Conservation (phyloP, 2,329 filamentous ascomycete genomes). For the Ophiostoma tasmaniense region DNA sequence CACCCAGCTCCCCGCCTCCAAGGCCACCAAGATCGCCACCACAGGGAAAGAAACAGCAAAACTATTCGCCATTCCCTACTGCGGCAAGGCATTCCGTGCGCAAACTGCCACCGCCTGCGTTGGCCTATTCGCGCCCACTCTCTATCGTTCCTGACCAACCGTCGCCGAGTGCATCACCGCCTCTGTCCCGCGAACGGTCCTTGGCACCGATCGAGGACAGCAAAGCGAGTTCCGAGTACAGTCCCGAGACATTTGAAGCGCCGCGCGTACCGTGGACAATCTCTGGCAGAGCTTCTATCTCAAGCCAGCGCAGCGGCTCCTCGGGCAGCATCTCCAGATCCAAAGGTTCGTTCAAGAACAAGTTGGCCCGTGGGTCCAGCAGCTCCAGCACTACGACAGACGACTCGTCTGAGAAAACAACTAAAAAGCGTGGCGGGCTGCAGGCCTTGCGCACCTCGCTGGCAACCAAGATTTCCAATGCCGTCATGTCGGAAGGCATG, state of each 20-base stretch:
- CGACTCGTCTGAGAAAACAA: background rate
- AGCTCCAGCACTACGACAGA: background rate
- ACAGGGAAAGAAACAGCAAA: background rate
- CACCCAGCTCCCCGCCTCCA: slow-evolving; percentile 13
- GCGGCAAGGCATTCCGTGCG: background rate
- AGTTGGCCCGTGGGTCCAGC: background rate
- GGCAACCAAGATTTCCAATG: background rate
- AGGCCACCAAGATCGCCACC: slow-evolving; percentile 14
- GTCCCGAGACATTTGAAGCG: background rate
- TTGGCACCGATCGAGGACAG: background rate
- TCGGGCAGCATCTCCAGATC: background rate
- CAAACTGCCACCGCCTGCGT: slow-evolving; percentile 35
- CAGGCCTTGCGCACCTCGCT: background rate
- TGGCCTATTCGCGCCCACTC: slow-evolving; percentile 42
- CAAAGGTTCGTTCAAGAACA: background rate
- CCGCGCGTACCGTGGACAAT: background rate
- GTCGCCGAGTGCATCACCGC: slow-evolving; percentile 29
- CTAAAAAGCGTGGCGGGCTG: background rate
- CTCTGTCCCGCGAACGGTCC: background rate
- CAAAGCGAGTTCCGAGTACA: background rate
- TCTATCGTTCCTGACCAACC: slow-evolving; percentile 49
- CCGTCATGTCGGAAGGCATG: background rate
- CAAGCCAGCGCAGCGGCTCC: background rate
- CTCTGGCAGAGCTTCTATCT: background rate
- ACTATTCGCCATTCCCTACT: background rate